Evolutionary conservation across 1,284 basidiomycete genomes (phyloP), one percentile per base, ranked within the genome.

Genomic region (Austroboletus niveus): DNA sequence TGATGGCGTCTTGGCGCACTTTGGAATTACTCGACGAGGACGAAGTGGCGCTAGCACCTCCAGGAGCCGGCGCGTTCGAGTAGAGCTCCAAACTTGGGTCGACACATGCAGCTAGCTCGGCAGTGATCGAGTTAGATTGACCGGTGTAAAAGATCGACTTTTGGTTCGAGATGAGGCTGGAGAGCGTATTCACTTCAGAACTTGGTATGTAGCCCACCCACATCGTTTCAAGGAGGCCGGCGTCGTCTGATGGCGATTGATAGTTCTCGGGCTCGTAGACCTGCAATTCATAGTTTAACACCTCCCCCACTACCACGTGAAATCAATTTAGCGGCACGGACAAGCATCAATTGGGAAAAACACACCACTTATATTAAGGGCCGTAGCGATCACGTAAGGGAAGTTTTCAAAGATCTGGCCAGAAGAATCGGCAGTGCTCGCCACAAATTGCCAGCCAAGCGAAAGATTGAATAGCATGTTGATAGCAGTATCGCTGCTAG

Each of bases 1-100:
- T 89, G 62, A 92, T 89, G 8, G 86, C 87, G 57, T 91, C 81
- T 62, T 85, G 79, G 8, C 89, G 75, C 14, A 78, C 49, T 15
- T 59, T 57, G 6, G 63, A 57, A 27, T 60, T 51, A 30, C 52
- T 55, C 14, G 59, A 61, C 1, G 47, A 51, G 9, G 36, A 49
- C 5, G 17, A 36, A 10, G 52, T 58, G 6, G 57, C 58, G 30
- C 55, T 55, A n/a, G 57, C 61, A 38, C 64, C 63, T 10, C 68
- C 57, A 6, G 62, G 44, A 42, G 68, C 56, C 2, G 77, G 72
- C 0, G 72, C 38, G 8, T 81, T 72, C 3, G 80, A 74, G 48
- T 73, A 65, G 51, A 90, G 60, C 27, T 75, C 68, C 66, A 82
- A 84, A 10, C 80, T 78, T 4, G 81, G 66, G 56, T 85, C 78